Evolutionary conservation across 805 yeast genomes (phyloP), one percentile per base, ranked within the genome.

Genomic region (Candida orba): DNA sequence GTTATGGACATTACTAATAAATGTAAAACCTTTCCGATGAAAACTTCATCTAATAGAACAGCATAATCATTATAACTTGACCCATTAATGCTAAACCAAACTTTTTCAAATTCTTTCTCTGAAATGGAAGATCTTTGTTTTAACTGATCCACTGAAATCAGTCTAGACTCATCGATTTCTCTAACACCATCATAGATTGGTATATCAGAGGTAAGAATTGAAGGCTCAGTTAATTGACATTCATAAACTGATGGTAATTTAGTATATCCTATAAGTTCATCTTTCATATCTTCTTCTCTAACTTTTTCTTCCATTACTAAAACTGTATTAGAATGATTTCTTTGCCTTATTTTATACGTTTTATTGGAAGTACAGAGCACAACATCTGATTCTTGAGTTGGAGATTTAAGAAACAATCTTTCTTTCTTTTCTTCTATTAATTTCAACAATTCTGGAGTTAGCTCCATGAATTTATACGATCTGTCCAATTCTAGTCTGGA

Each of bases 241-340:
- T 73, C 78, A 34, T 66, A 63, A 31, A 67, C 69, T 4, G 59
- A 57, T 5, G 57, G 52, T 37, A 71, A 66, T 6, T 54, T 52
- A 13, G 64, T 44, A 52, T 63, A 53, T 44, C 70, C 63, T 60
- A 68, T 44, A 22, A 62, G 13, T 60, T 42, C 41, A 13, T 50
- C 48, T 1, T 67, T 42, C 7, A 49, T 54, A 6, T 48, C 55
- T 1, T 62, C 57, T 6, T 54, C 59, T 12, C 45, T 51, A 0
- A 57, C 58, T n/a, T 23, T 34, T 18, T 44, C 39, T 22, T 60
- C 60, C 58, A 77, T 57, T 20, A 89, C 48, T 51, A 88, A 59
- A n/a, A 85, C 80, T 5, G 91, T 75, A 60, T 91, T 89, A 8
- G 96, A 84, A 60, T 91, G 97, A 57, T 87, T 86, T 67, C 84